Percentiles rank a stretch among this genome's conserved stretches.
Evolutionary conservation across 2,329 filamentous ascomycete genomes (phyloP).

Genomic region (Curvularia verruculosa): DNA sequence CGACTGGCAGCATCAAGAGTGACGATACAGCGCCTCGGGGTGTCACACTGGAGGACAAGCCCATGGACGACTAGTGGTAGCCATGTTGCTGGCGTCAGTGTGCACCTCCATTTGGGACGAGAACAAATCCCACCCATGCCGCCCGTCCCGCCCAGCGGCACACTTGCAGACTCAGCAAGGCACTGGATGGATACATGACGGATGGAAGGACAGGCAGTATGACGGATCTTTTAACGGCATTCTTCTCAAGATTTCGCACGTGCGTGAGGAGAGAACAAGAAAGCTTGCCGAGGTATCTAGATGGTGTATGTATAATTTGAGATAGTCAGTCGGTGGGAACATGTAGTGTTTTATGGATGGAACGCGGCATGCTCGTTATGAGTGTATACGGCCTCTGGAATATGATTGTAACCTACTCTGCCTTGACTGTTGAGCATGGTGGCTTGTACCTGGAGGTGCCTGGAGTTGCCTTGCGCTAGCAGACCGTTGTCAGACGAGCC

Average conservation of each 20-base stretch:
- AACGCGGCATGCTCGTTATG: slow-evolving; percentile 34
- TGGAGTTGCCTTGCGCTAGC: slow-evolving; percentile 25
- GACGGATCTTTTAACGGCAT: slow-evolving; percentile 9
- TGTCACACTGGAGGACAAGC: slow-evolving; percentile 74
- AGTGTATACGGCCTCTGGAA: slow-evolving; percentile 24
- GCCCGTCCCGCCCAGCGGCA: slow-evolving; percentile 3
- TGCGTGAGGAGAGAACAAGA: slow-evolving; percentile 6
- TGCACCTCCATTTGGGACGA: slow-evolving; percentile 8
- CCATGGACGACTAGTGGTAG: slow-evolving; percentile 72
- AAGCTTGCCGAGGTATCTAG: slow-evolving; percentile 12
- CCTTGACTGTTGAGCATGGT: slow-evolving; percentile 14
- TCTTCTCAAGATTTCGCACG: slow-evolving; percentile 1
- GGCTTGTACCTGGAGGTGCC: slow-evolving; percentile 33
- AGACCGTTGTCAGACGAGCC: slow-evolving; percentile 21
- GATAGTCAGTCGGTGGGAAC: slow-evolving; percentile 19
- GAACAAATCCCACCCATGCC: slow-evolving; percentile 2
- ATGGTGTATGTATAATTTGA: slow-evolving; percentile 28
- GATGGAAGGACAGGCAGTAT: slow-evolving; percentile 3
- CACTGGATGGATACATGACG: slow-evolving; percentile 3
- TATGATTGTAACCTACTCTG: slow-evolving; percentile 12
- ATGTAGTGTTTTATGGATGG: slow-evolving; percentile 26
- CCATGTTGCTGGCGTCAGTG: slow-evolving; percentile 14
- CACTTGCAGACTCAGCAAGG: slow-evolving; percentile 7
- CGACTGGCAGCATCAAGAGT: slow-evolving; percentile 48
- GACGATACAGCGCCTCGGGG: slow-evolving; percentile 58